A percentile compares a stretch with the other conserved stretches of the same genome.
Evolutionary conservation across 2,329 filamentous ascomycete species (phyloP).

Genomic region (Fusarium palustre): DNA sequence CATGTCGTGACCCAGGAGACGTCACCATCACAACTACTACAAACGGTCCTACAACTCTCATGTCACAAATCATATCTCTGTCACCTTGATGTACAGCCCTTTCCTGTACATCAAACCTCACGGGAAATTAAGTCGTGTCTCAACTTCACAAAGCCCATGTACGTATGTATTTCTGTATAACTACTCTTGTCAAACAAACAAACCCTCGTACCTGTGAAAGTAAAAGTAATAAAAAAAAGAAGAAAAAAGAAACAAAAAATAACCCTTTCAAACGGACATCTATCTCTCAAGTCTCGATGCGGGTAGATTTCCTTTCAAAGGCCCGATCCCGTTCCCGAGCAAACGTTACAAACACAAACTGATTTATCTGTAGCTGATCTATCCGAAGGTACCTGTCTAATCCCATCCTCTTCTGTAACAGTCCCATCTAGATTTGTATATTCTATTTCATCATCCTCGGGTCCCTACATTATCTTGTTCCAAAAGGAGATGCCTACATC

Average conservation of each 20-base stretch:
- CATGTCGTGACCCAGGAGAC: slow-evolving; percentile 41
- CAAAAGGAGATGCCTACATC: slow-evolving; percentile 5
- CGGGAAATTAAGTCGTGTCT: slow-evolving; percentile 30
- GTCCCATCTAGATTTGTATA: slow-evolving; percentile 21
- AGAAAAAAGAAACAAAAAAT: too few relatives aligned
- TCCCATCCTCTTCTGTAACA: slow-evolving; percentile 2
- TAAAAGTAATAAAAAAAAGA: too few relatives aligned
- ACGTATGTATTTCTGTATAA: slow-evolving; percentile 28
- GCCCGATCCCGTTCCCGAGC: slow-evolving; percentile 29
- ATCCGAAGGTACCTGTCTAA: not conserved
- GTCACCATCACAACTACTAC: not conserved
- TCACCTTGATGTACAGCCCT: not conserved
- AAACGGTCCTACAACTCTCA: not conserved
- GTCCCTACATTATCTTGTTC: slow-evolving; percentile 30
- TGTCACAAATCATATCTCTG: not conserved
- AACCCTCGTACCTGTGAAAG: not conserved
- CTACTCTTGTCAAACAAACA: slow-evolving; percentile 21
- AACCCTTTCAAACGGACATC: slow-evolving; percentile 7
- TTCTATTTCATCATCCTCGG: slow-evolving; percentile 13
- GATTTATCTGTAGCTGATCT: slow-evolving; percentile 19
- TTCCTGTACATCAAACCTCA: not conserved
- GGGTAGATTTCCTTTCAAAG: slow-evolving; percentile 10
- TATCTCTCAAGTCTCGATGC: slow-evolving; percentile 24
- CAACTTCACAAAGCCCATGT: not conserved
- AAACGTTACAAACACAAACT: slow-evolving; percentile 35